phyloP scores from a whole-genome alignment of 169 alveolate genomes.

The Theileria annulata region DNA sequence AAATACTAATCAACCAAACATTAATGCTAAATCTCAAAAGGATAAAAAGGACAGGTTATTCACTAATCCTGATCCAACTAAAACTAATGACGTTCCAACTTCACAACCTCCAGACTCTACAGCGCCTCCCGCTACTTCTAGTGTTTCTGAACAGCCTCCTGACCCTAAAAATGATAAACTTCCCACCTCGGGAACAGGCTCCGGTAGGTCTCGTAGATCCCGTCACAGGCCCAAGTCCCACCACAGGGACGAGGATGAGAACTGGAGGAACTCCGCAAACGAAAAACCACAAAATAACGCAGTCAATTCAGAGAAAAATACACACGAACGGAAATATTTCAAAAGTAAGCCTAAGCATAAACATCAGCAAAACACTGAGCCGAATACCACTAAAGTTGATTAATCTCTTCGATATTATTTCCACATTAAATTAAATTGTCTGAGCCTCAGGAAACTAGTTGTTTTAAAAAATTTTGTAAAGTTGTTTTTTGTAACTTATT shows the following conservation, averaged over 20 bases:
- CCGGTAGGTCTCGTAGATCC: neutral
- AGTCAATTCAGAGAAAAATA: slow-evolving; percentile 10
- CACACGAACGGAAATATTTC: neutral
- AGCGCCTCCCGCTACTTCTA: neutral
- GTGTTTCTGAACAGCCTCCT: too few relatives aligned
- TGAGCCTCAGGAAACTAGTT: too few relatives aligned
- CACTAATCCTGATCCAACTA: too few relatives aligned
- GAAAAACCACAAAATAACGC: slow-evolving; percentile 2
- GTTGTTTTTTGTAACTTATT: too few relatives aligned
- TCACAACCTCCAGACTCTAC: neutral
- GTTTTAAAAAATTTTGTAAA: too few relatives aligned
- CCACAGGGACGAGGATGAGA: neutral
- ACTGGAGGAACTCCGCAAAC: neutral
- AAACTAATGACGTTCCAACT: neutral
- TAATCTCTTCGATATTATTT: neutral
- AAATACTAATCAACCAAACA: slow-evolving; percentile 2
- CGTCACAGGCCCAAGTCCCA: neutral
- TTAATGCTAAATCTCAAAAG: neutral
- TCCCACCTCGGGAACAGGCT: neutral
- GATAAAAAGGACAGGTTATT: slow-evolving; percentile 4
- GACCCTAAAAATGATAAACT: too few relatives aligned
- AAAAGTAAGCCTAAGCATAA: neutral
- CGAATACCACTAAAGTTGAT: neutral
- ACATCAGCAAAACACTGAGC: slow-evolving; percentile 1
- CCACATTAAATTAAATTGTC: too few relatives aligned